Evolutionary conservation across 139 green algal genomes (phyloP), one percentile per base, ranked within the genome.

Genomic region (Chlamydomonas applanata): DNA sequence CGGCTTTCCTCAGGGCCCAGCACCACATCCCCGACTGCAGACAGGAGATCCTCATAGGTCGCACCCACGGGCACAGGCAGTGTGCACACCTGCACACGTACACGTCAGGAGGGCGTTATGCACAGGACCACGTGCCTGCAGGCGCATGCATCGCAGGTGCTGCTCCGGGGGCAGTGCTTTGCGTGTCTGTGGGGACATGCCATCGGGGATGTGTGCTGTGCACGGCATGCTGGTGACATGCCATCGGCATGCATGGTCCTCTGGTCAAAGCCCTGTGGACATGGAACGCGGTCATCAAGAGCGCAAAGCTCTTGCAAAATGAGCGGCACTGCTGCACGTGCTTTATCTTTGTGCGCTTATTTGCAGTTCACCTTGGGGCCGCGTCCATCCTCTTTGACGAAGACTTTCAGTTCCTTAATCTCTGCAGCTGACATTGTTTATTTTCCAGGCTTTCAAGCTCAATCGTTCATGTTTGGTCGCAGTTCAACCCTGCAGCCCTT

Each of bases 171-270:
- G n/a, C n/a, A n/a, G n/a, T n/a, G n/a, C n/a, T n/a, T n/a, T n/a
- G 54, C 54, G 54, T 7, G 54, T 62, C 22, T 62, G 54, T 62
- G 54, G n/a, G n/a, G n/a, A n/a, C n/a, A n/a, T n/a, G n/a, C n/a
- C n/a, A n/a, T n/a, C n/a, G n/a, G n/a, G n/a, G n/a, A n/a, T n/a
- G n/a, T n/a, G n/a, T n/a, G n/a, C n/a, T n/a, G n/a, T n/a, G n/a
- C n/a, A n/a, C n/a, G n/a, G n/a, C n/a, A n/a, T n/a, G n/a, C n/a
- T n/a, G n/a, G n/a, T n/a, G n/a, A n/a, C n/a, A n/a, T n/a, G n/a
- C n/a, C n/a, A n/a, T n/a, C n/a, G n/a, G n/a, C n/a, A n/a, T n/a
- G n/a, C n/a, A n/a, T n/a, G n/a, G n/a, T n/a, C n/a, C n/a, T n/a
- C n/a, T n/a, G n/a, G n/a, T n/a, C n/a, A n/a, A n/a, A n/a, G n/a